Percentiles rank a stretch among this genome's conserved stretches.
Conservation (phyloP, 208 protist genomes). For the Trypanosomatidae sp. region DNA sequence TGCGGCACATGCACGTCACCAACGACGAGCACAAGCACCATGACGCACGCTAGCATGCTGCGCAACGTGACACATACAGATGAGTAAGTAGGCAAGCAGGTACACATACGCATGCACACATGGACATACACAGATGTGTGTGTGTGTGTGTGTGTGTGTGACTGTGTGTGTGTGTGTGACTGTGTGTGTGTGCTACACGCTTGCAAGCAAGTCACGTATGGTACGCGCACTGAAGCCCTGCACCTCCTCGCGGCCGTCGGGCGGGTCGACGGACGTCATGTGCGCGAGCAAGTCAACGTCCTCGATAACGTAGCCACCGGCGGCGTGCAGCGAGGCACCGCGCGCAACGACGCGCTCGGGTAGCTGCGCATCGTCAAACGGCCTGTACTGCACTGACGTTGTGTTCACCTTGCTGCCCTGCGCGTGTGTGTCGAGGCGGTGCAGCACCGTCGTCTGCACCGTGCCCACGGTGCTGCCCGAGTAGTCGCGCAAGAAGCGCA, state of each 20-base stretch:
- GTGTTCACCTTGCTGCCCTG: too few species aligned
- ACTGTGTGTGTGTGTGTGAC: background rate
- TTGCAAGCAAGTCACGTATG: conserved; percentile 12
- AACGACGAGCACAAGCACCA: conserved; percentile 95
- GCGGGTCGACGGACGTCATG: conserved; percentile 29
- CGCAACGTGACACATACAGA: background rate
- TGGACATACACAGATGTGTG: too few species aligned
- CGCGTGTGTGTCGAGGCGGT: conserved; percentile 14
- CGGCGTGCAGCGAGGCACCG: conserved; percentile 25
- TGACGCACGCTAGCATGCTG: conserved; percentile 6
- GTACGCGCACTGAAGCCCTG: conserved; percentile 21
- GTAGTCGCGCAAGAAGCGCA: conserved; percentile 44
- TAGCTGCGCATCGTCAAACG: conserved; percentile 14
- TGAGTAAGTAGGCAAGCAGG: background rate
- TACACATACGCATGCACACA: too few species aligned
- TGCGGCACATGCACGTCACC: conserved; percentile 99
- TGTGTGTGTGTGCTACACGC: background rate
- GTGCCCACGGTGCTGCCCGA: conserved; percentile 40
- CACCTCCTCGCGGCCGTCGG: conserved; percentile 28
- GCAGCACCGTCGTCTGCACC: conserved; percentile 45
- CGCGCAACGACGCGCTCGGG: conserved; percentile 38
- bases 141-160: too few species aligned
- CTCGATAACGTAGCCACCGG: conserved; percentile 68
- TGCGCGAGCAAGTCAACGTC: conserved; percentile 41
- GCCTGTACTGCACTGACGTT: too few species aligned